Evolutionary conservation across 768 basidiomycete genomes (phyloP).

Genomic region (Boletus rubescentipes): DNA sequence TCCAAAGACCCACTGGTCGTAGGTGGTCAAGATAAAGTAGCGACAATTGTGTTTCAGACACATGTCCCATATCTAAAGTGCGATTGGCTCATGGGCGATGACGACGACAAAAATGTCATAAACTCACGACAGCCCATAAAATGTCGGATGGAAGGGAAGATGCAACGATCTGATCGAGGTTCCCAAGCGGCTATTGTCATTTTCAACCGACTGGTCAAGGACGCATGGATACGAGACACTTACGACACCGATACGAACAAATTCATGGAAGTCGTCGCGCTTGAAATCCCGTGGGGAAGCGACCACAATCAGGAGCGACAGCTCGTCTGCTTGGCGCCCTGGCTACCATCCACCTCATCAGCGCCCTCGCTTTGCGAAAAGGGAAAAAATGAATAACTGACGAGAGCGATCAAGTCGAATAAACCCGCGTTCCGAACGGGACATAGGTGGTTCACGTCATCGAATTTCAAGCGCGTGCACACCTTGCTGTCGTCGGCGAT

Average conservation of each 20-base stretch:
- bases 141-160: background rate
- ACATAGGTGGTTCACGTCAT: constrained; percentile 9
- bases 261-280: constrained; percentile 2
- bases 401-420: constrained; percentile 8
- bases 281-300: constrained; percentile 3
- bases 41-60: constrained; percentile 10
- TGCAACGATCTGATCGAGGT: constrained; percentile 1
- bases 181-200: background rate
- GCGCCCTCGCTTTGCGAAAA: background rate
- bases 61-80: constrained; percentile 15
- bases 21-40: constrained; percentile 17
- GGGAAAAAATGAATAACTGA: background rate
- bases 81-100: background rate
- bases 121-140: constrained; percentile 16
- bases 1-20: constrained; percentile 19
- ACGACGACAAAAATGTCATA: too few relatives aligned
- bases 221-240: background rate
- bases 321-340: background rate
- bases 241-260: constrained; percentile 4
- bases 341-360: background rate
- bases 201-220: background rate
- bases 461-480: background rate
- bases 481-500: background rate
- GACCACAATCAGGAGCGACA: constrained; percentile 1
- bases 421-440: background rate